These are phyloP conservation scores for Fonsecaea monophora DNA, from an alignment of 2,329 filamentous ascomycete species.

Conservation along the genomic window DNA sequence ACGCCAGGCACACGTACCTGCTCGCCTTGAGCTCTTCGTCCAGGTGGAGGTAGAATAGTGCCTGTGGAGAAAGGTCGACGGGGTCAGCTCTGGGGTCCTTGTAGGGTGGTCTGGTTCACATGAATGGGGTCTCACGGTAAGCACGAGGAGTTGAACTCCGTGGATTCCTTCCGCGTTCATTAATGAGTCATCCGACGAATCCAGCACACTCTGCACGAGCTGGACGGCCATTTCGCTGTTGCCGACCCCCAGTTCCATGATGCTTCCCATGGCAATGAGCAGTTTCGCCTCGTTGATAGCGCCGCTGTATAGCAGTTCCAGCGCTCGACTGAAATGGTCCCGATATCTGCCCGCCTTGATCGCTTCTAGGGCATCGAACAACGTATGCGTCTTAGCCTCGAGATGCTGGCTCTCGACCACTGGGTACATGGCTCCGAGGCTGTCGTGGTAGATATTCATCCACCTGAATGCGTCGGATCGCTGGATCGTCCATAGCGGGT, in stretches of 20 bases:
- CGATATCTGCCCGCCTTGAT: not conserved
- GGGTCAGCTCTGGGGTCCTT: too few relatives aligned
- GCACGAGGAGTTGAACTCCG: slow-evolving; percentile 18
- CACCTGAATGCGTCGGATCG: slow-evolving; percentile 12
- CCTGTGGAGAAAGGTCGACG: not conserved
- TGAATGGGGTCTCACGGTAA: slow-evolving; percentile 4
- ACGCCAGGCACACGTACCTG: slow-evolving; percentile 20
- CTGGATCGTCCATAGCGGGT: slow-evolving; percentile 19
- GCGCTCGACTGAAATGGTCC: not conserved
- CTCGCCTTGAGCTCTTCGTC: slow-evolving; percentile 20
- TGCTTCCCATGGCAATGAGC: slow-evolving; percentile 16
- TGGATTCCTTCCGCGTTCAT: slow-evolving; percentile 17
- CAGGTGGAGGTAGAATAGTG: slow-evolving; percentile 16
- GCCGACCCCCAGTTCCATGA: slow-evolving; percentile 6
- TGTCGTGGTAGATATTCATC: slow-evolving; percentile 12
- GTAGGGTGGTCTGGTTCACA: too few relatives aligned
- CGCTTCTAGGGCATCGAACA: slow-evolving; percentile 10
- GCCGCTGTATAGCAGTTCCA: slow-evolving; percentile 15
- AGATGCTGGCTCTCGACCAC: slow-evolving; percentile 5
- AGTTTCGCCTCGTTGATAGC: slow-evolving; percentile 21
- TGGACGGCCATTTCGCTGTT: not conserved
- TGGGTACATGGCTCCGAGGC: slow-evolving; percentile 25
- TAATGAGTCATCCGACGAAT: slow-evolving; percentile 13
- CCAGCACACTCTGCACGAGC: slow-evolving; percentile 16
- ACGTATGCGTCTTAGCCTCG: slow-evolving; percentile 7